Evolutionary conservation across 352 stramenopile species (phyloP).

Genomic region (Plasmopara halstedii): DNA sequence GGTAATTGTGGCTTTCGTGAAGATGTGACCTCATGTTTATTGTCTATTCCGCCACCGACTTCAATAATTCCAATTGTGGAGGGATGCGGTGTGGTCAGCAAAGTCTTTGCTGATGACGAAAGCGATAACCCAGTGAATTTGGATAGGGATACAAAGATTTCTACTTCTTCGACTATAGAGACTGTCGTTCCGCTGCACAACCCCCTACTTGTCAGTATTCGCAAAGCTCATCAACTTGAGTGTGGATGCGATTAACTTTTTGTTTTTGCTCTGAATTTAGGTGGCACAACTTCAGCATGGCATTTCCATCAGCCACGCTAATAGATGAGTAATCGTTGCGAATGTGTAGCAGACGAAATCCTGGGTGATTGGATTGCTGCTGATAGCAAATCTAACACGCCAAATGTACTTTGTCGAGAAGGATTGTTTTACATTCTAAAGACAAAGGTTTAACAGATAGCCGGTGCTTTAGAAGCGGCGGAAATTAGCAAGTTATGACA

Average conservation of each 20-base stretch:
- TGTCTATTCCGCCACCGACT: constrained; percentile 7
- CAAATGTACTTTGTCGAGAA: too few relatives aligned
- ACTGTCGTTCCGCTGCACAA: constrained; percentile 64
- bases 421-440: too few relatives aligned
- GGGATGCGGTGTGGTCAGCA: constrained; percentile 21
- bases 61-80: constrained; percentile 8
- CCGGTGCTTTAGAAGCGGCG: too few relatives aligned
- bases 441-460: too few relatives aligned
- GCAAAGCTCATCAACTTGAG: not conserved
- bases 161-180: constrained; percentile 63
- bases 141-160: constrained; percentile 48
- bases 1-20: constrained; percentile 2
- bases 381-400: too few relatives aligned
- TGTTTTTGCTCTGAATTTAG: constrained; percentile 10
- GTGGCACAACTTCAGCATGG: constrained; percentile 47
- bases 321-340: constrained; percentile 16
- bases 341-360: too few relatives aligned
- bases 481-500: too few relatives aligned
- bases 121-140: constrained; percentile 32
- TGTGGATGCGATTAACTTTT: not conserved
- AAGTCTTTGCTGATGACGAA: constrained; percentile 15
- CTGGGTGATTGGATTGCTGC: too few relatives aligned
- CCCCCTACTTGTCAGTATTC: constrained; percentile 47
- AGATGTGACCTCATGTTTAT: constrained; percentile 8
- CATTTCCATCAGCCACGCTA: constrained; percentile 39